These are phyloP conservation scores for Rhododendron griersonianum DNA, from an alignment of 148 eudicot genomes.

Conservation along the genomic window DNA sequence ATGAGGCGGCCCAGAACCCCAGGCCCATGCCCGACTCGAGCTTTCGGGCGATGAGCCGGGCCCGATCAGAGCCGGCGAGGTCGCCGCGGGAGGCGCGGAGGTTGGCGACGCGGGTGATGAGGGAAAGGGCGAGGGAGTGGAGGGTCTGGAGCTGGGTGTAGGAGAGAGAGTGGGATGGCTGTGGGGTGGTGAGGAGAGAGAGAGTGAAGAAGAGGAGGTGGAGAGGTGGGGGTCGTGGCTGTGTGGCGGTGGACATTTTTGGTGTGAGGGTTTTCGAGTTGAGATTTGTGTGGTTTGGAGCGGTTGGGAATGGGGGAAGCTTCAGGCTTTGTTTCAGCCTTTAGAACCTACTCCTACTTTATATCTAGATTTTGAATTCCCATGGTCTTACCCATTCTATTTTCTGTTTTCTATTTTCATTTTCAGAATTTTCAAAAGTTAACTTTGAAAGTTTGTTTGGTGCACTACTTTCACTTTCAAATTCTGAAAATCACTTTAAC, in stretches of 20 bases:
- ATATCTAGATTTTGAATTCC: too few species aligned
- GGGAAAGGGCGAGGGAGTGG: constrained; percentile 70
- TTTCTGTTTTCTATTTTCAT: too few species aligned
- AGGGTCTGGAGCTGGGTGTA: constrained; percentile 43
- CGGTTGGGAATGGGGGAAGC: not conserved
- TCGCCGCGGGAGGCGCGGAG: constrained; percentile 75
- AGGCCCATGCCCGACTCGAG: constrained; percentile 40
- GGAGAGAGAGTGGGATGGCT: constrained; percentile 18
- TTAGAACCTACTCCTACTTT: too few species aligned
- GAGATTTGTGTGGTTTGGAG: not conserved
- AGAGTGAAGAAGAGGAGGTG: constrained; percentile 4
- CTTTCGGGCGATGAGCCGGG: constrained; percentile 39
- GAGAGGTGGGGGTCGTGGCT: not conserved
- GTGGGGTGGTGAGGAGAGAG: constrained; percentile 17
- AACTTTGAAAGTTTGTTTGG: too few species aligned
- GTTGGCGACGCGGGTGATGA: constrained; percentile 64
- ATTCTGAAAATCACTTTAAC: too few species aligned
- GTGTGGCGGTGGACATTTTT: not conserved
- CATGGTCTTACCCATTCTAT: too few species aligned
- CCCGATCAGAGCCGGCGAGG: constrained; percentile 51
- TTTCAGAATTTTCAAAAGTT: too few species aligned
- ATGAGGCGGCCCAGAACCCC: constrained; percentile 33
- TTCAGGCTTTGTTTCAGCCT: too few species aligned
- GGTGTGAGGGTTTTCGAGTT: not conserved
- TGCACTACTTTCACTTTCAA: too few species aligned